phyloP scores from a whole-genome alignment of 371 early-diverging fungal genomes.

The Mucor piriformis region DNA sequence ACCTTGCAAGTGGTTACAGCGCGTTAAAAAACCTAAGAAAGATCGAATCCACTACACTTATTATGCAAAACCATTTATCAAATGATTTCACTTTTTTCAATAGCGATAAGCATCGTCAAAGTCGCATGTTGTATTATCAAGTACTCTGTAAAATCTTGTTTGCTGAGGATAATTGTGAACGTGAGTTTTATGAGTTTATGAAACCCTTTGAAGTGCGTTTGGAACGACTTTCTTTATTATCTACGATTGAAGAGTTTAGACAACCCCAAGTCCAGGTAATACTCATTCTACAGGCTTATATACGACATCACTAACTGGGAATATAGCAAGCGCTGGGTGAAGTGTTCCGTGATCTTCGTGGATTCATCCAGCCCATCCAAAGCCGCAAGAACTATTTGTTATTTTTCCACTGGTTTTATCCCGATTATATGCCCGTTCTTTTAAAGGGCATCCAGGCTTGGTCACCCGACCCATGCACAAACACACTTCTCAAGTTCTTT shows the following conservation, averaged over 20 bases:
- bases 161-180: constrained; percentile 60
- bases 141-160: constrained; percentile 79
- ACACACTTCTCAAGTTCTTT: constrained; percentile 73
- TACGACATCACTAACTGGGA: neutral
- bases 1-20: constrained; percentile 77
- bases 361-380: constrained; percentile 67
- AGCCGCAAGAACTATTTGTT: constrained; percentile 58
- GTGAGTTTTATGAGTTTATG: constrained; percentile 75
- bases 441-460: constrained; percentile 66
- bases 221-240: constrained; percentile 42
- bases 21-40: constrained; percentile 75
- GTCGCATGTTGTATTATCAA: constrained; percentile 77
- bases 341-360: constrained; percentile 80
- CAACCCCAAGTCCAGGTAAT: constrained; percentile 40
- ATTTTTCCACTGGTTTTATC: constrained; percentile 85
- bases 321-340: constrained; percentile 46
- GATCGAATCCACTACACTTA: constrained; percentile 66
- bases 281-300: neutral
- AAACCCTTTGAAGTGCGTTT: constrained; percentile 67
- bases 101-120: constrained; percentile 43
- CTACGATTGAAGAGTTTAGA: constrained; percentile 45
- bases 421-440: constrained; percentile 63
- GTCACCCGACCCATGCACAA: constrained; percentile 56
- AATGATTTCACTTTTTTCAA: constrained; percentile 74
- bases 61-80: constrained; percentile 76